Conservation (phyloP, 192 early-diverging fungal genomes). For the Oehlia diaphana region DNA sequence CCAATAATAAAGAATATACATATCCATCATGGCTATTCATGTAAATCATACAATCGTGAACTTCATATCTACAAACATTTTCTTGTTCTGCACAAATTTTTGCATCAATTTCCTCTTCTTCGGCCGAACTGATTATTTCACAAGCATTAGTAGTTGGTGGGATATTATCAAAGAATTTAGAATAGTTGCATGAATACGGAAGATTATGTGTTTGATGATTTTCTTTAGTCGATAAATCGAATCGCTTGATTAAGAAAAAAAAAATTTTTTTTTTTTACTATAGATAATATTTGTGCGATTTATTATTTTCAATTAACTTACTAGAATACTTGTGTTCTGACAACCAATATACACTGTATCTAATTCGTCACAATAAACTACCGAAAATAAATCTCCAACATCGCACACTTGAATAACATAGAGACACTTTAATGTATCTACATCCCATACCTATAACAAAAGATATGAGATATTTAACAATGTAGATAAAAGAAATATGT, state of each 20-base stretch:
- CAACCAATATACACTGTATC: conserved; percentile 69
- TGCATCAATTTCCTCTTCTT: conserved; percentile 43
- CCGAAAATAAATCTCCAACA: conserved; percentile 68
- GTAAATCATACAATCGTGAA: conserved; percentile 55
- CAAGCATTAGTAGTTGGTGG: background rate
- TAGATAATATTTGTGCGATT: too few species aligned
- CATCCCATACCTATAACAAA: conserved; percentile 58
- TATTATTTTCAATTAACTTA: conserved; percentile 41
- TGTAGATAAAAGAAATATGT: background rate
- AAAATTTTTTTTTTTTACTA: too few species aligned
- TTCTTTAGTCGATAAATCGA: conserved; percentile 39
- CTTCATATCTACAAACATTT: conserved; percentile 44
- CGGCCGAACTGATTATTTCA: background rate
- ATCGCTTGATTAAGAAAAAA: conserved; percentile 31
- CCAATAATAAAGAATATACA: conserved; percentile 63
- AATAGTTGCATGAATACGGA: conserved; percentile 11
- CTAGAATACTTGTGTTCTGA: conserved; percentile 79
- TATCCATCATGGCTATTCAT: conserved; percentile 74
- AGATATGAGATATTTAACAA: background rate
- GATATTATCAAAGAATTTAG: conserved; percentile 34
- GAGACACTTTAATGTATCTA: conserved; percentile 55
- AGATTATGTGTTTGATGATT: background rate
- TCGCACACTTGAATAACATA: conserved; percentile 70
- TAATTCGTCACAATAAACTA: conserved; percentile 56
- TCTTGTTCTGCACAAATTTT: conserved; percentile 15